phyloP scores from a whole-genome alignment of 768 basidiomycete genomes.

The Tubosaeta sp. region DNA sequence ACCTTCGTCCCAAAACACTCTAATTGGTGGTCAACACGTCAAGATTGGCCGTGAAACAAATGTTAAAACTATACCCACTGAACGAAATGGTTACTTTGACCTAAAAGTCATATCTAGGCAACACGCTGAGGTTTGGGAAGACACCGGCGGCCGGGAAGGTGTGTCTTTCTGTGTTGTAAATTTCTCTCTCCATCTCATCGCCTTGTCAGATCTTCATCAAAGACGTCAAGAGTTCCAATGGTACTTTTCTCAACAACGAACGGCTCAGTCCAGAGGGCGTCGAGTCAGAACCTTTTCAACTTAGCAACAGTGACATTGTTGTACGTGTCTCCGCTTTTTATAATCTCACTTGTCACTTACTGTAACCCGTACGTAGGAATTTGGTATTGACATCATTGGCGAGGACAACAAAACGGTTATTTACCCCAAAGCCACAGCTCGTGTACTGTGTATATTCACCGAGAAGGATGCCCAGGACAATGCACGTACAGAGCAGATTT shows the following conservation, averaged over 20 bases:
- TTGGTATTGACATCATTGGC: constrained; percentile 97
- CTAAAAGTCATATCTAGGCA: constrained; percentile 89
- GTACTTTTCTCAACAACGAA: constrained; percentile 97
- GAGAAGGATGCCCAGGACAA: constrained; percentile 81
- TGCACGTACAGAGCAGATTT: constrained; percentile 66
- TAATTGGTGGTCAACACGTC: constrained; percentile 58
- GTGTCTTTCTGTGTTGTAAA: constrained; percentile 11
- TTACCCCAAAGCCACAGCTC: constrained; percentile 97
- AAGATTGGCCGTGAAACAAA: constrained; percentile 97
- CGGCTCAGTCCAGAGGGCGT: constrained; percentile 84
- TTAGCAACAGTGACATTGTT: constrained; percentile 93
- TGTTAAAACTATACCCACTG: constrained; percentile 87
- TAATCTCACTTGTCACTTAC: constrained; percentile 6
- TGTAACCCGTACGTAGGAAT: constrained; percentile 62
- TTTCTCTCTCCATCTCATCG: constrained; percentile 9
- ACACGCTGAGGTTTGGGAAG: constrained; percentile 99
- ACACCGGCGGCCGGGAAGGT: constrained; percentile 85
- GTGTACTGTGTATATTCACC: constrained; percentile 82
- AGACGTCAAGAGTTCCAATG: constrained; percentile 97
- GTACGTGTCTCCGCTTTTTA: constrained; percentile 46
- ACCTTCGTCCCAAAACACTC: constrained; percentile 94
- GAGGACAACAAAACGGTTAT: constrained; percentile 98
- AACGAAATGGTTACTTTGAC: constrained; percentile 96
- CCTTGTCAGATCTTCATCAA: constrained; percentile 89
- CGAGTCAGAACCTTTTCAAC: constrained; percentile 89